phyloP scores from a whole-genome alignment of 805 yeast species.

The Teunomyces funiuensis region DNA sequence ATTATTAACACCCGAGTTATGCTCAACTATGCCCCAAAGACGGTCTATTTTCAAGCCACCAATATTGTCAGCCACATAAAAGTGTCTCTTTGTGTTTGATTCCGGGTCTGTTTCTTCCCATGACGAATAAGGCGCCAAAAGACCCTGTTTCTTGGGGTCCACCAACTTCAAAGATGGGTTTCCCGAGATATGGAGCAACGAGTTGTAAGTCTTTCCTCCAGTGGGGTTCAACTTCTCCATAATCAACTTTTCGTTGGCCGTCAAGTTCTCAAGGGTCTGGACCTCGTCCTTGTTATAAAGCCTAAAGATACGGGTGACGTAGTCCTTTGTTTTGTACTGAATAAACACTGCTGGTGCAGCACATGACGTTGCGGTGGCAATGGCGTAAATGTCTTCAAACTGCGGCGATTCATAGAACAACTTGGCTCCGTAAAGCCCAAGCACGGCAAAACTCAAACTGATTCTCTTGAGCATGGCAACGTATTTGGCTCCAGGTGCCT shows the following conservation, averaged over 20 bases:
- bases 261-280: slow-evolving; percentile 64
- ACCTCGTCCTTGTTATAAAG: slow-evolving; percentile 56
- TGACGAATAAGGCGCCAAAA: slow-evolving; percentile 25
- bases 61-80: slow-evolving; percentile 66
- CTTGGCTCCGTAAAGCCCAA: slow-evolving; percentile 65
- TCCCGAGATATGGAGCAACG: slow-evolving; percentile 49
- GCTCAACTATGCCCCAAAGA: slow-evolving; percentile 79
- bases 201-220: slow-evolving; percentile 66
- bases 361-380: slow-evolving; percentile 43
- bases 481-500: slow-evolving; percentile 60
- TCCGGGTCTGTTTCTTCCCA: slow-evolving; percentile 43
- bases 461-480: slow-evolving; percentile 63
- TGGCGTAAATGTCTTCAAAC: slow-evolving; percentile 49
- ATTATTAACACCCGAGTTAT: slow-evolving; percentile 61
- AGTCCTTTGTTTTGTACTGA: slow-evolving; percentile 57
- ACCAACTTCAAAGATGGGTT: slow-evolving; percentile 27
- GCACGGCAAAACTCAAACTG: slow-evolving; percentile 57
- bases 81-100: slow-evolving; percentile 36
- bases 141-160: slow-evolving; percentile 13
- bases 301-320: slow-evolving; percentile 70
- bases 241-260: slow-evolving; percentile 61
- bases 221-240: slow-evolving; percentile 66
- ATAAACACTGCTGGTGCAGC: slow-evolving; percentile 57
- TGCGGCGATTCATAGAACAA: slow-evolving; percentile 54
- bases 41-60: slow-evolving; percentile 86